phyloP scores from a whole-genome alignment of 768 basidiomycete species.

The Mycena amicta region DNA sequence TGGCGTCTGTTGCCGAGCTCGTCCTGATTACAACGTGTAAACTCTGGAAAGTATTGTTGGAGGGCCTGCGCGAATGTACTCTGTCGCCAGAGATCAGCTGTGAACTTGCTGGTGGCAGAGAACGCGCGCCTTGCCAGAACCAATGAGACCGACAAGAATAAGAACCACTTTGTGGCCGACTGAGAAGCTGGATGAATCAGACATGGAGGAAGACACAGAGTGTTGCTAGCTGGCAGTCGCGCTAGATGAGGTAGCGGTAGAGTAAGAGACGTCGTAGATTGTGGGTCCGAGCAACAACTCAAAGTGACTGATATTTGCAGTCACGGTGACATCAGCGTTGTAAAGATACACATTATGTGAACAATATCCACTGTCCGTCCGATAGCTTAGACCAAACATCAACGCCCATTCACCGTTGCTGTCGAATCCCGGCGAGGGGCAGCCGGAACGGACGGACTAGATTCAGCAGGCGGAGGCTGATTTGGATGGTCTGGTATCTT shows the following conservation, averaged over 20 bases:
- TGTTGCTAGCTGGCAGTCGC: too few species aligned
- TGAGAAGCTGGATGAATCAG: conserved; percentile 1
- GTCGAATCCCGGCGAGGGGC: conserved; percentile 60
- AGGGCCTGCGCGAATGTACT: conserved; percentile 77
- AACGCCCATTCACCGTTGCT: conserved; percentile 69
- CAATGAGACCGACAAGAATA: conserved; percentile 75
- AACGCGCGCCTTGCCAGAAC: conserved; percentile 65
- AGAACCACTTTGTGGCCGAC: conserved; percentile 54
- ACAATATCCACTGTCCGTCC: conserved; percentile 15
- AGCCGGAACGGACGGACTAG: conserved; percentile 33
- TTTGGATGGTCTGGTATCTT: conserved; percentile 93
- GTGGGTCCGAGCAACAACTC: not conserved
- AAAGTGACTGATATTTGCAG: not conserved
- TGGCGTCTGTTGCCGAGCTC: conserved; percentile 67
- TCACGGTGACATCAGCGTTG: not conserved
- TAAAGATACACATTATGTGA: conserved; percentile 22
- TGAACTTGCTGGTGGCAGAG: not conserved
- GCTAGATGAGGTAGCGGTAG: too few species aligned
- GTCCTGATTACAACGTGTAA: conserved; percentile 79
- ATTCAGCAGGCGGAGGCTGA: conserved; percentile 48
- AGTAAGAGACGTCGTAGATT: conserved; percentile 1
- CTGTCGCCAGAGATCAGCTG: conserved; percentile 20
- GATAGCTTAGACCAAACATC: conserved; percentile 1
- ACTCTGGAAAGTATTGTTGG: conserved; percentile 57
- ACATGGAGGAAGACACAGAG: not conserved